These are phyloP conservation scores for Fusarium sp. DNA, from an alignment of 2,329 filamentous ascomycete genomes.

Conservation along the genomic window DNA sequence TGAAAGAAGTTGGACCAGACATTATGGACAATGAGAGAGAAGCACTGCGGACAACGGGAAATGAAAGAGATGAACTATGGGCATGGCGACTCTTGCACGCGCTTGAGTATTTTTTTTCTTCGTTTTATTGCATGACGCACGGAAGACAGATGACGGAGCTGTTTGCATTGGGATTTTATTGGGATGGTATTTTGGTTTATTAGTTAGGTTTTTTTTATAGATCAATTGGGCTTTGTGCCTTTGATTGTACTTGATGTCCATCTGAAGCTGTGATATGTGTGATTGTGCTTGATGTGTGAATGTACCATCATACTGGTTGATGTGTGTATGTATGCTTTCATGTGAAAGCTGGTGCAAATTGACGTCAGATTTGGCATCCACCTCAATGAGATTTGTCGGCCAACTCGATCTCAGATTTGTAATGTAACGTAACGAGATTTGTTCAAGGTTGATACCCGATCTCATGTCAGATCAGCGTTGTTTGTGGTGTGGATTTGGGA, in stretches of 20 bases:
- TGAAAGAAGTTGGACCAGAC: conserved; percentile 7
- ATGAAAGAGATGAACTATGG: no score
- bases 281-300: background rate
- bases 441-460: background rate
- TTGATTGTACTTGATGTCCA: background rate
- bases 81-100: conserved; percentile 16
- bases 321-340: background rate
- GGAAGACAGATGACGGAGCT: conserved; percentile 36
- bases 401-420: no score
- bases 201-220: background rate
- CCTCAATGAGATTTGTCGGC: background rate
- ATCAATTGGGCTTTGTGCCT: conserved; percentile 3
- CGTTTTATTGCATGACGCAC: conserved; percentile 33
- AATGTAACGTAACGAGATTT: background rate
- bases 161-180: conserved; percentile 31
- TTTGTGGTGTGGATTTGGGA: background rate
- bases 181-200: background rate
- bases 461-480: background rate
- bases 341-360: fast-evolving
- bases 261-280: background rate
- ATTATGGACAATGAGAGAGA: background rate
- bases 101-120: conserved; percentile 15
- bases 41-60: no score
- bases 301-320: background rate
- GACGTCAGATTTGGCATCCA: background rate